phyloP scores from a whole-genome alignment of 1,139 yeast species.

The Lodderomyces pseudojiufengensis region DNA sequence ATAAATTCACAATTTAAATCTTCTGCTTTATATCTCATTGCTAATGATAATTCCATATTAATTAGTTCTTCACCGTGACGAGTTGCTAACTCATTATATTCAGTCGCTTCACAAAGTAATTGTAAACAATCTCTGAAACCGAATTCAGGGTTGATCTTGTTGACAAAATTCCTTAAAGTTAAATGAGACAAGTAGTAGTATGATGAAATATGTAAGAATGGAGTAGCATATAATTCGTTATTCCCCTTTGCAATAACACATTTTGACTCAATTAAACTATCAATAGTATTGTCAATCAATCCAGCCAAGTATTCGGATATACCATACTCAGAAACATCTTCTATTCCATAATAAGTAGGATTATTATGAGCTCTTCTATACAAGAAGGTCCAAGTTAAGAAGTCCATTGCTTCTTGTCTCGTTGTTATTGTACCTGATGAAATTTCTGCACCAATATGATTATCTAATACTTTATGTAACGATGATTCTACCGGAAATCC shows the following conservation, averaged over 20 bases:
- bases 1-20: slow-evolving; percentile 64
- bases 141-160: slow-evolving; percentile 47
- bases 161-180: slow-evolving; percentile 69
- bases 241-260: slow-evolving; percentile 61
- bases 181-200: slow-evolving; percentile 92
- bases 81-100: slow-evolving; percentile 89
- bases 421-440: slow-evolving; percentile 80
- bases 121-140: slow-evolving; percentile 67
- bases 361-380: slow-evolving; percentile 92
- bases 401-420: slow-evolving; percentile 88
- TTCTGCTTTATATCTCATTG: slow-evolving; percentile 72
- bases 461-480: slow-evolving; percentile 84
- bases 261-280: slow-evolving; percentile 63
- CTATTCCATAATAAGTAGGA: slow-evolving; percentile 91
- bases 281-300: slow-evolving; percentile 68
- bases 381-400: slow-evolving; percentile 91
- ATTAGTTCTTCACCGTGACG: slow-evolving; percentile 94
- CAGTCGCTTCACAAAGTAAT: slow-evolving; percentile 76
- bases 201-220: slow-evolving; percentile 80
- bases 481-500: slow-evolving; percentile 99
- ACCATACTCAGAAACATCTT: slow-evolving; percentile 63
- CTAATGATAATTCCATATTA: slow-evolving; percentile 84
- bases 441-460: slow-evolving; percentile 96
- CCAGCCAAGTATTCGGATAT: slow-evolving; percentile 67
- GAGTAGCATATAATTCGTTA: slow-evolving; percentile 60